phyloP scores from a whole-genome alignment of 345 rosid species.

The Lumnitzera littorea region DNA sequence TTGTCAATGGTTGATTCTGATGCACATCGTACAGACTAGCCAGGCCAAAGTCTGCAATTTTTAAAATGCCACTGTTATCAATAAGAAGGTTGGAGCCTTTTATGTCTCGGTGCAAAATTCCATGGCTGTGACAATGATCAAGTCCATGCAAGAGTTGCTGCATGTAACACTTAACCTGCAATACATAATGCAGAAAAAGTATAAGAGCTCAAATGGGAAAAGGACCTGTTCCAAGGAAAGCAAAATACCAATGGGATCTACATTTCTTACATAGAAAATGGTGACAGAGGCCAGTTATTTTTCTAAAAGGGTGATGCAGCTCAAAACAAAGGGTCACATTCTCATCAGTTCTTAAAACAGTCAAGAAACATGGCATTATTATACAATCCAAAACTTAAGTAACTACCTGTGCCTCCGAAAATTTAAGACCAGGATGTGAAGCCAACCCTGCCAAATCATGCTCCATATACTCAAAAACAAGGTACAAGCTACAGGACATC shows the following conservation, averaged over 20 bases:
- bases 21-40: conserved; percentile 63
- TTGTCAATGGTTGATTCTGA: conserved; percentile 77
- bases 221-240: background rate
- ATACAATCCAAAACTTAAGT: background rate
- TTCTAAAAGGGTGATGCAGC: no score
- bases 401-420: conserved; percentile 62
- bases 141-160: conserved; percentile 65
- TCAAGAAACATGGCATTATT: background rate
- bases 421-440: conserved; percentile 56
- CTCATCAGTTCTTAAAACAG: background rate
- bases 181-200: background rate
- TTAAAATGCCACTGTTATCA: conserved; percentile 59
- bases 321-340: background rate
- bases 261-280: no score
- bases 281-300: no score
- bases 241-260: no score
- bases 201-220: background rate
- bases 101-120: conserved; percentile 63
- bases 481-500: conserved; percentile 80
- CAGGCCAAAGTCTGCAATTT: conserved; percentile 79
- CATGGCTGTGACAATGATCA: conserved; percentile 68
- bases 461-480: conserved; percentile 70
- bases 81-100: conserved; percentile 85
- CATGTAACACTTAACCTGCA: conserved; percentile 70
- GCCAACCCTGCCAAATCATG: conserved; percentile 85